Evolutionary conservation across 163 green algal species (phyloP), one percentile per base, ranked within the genome.

Genomic region (Chlorella variabilis): DNA sequence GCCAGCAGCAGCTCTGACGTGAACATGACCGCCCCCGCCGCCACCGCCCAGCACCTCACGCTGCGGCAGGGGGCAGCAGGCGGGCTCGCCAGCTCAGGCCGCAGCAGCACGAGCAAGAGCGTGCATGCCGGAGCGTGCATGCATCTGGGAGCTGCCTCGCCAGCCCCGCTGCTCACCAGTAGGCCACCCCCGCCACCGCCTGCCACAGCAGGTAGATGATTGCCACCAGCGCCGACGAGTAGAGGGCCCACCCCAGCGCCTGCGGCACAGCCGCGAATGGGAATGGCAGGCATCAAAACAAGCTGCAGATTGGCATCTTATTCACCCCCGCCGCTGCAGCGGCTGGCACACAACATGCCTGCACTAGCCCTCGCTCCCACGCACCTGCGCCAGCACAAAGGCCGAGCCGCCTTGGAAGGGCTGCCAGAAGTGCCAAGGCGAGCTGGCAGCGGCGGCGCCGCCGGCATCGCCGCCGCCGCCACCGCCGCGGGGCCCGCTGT

Each of bases 341-440:
- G n/a, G n/a, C n/a, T n/a, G n/a, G n/a, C n/a, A n/a, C n/a, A n/a
- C n/a, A n/a, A n/a, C n/a, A n/a, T n/a, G n/a, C n/a, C n/a, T n/a
- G n/a, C n/a, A n/a, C n/a, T n/a, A n/a, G n/a, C n/a, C n/a, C n/a
- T n/a, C n/a, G 9, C 51, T 62, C 9, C 20, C 15, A 31, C 38
- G 1, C 42, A 74, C 75, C 84, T 97, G 93, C 18, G 91, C 94
- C 1, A 91, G 89, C 38, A 97, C 92, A 85, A 97, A 97, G 2
- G 85, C 87, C 1, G 83, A 86, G 29, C 93, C 93, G 34, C 93
- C 92, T 61, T 75, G 81, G 68, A 97, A 96, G 13, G 93, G 93
- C 88, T 97, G 93, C 65, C 91, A 97, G 76, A 97, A 97, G 70
- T 79, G 86, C 93, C 93, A 97, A 4, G 41, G n/a, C 27, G 39